Evolutionary conservation across 768 basidiomycete species (phyloP).

Genomic region (Boletus tomentosulus): DNA sequence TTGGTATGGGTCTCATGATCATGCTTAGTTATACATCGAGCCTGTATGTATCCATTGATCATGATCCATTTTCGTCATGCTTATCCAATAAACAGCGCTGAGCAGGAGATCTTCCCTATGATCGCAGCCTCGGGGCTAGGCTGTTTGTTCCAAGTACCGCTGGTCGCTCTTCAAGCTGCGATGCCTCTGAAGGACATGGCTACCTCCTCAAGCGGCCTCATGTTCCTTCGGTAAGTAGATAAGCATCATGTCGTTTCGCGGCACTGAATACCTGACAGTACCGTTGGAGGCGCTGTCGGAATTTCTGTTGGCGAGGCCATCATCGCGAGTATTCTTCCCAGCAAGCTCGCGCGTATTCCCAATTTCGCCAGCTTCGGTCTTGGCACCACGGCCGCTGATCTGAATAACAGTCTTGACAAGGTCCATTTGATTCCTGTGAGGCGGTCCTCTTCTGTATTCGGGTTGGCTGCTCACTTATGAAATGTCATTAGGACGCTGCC

Average conservation of each 20-base stretch:
- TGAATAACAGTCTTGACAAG: conserved; percentile 44
- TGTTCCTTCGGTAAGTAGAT: conserved; percentile 55
- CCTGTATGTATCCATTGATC: conserved; percentile 7
- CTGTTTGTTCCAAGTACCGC: conserved; percentile 60
- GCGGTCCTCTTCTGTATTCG: background rate
- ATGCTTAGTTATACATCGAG: conserved; percentile 56
- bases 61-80: background rate
- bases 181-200: conserved; percentile 90
- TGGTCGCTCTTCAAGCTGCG: conserved; percentile 76
- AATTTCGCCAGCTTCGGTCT: conserved; percentile 23
- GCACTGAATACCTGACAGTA: conserved; percentile 35
- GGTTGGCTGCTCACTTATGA: background rate
- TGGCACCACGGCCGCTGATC: conserved; percentile 38
- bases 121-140: conserved; percentile 66
- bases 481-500: conserved; percentile 40
- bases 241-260: background rate
- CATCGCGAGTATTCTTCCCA: conserved; percentile 49
- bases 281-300: conserved; percentile 73
- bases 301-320: conserved; percentile 72
- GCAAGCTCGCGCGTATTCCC: conserved; percentile 32
- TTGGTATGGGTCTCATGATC: conserved; percentile 76
- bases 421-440: conserved; percentile 33
- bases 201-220: conserved; percentile 67
- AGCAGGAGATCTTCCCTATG: conserved; percentile 60
- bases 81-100: conserved; percentile 40